These are phyloP conservation scores for Ceratocystis variospora DNA, from an alignment of 2,329 filamentous ascomycete genomes.

Conservation along the genomic window DNA sequence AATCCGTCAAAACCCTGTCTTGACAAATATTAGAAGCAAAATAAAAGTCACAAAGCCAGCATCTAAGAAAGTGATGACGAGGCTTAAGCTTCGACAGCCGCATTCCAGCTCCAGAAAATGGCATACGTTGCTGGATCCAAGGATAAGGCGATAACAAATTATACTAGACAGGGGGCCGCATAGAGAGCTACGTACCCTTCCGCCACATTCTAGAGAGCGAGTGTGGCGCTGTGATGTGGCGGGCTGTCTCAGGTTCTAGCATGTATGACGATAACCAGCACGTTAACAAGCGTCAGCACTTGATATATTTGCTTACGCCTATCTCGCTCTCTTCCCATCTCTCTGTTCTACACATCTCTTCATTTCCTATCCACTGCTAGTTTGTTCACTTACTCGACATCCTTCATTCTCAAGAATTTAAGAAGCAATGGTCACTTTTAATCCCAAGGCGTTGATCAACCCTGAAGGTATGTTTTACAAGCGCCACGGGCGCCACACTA, in stretches of 20 bases:
- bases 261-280: not conserved
- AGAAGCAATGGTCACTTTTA: not conserved
- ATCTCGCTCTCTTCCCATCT: not conserved
- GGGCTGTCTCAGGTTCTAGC: not conserved
- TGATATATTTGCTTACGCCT: not conserved
- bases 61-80: slow-evolving; percentile 16
- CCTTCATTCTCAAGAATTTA: not conserved
- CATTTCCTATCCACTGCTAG: not conserved
- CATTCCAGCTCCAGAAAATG: slow-evolving; percentile 18
- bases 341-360: not conserved
- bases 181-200: not conserved
- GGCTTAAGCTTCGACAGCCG: slow-evolving; percentile 14
- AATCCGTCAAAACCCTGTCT: not conserved
- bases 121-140: slow-evolving; percentile 26
- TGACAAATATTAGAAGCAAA: not conserved
- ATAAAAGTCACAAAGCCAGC: slow-evolving; percentile 16
- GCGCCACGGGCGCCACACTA: not conserved
- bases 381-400: not conserved
- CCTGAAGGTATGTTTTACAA: slow-evolving; percentile 4
- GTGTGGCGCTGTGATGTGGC: not conserved
- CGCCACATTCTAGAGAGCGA: not conserved
- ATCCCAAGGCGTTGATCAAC: not conserved
- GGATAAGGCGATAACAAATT: not conserved
- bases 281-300: not conserved
- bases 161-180: not conserved